Evolutionary conservation across 805 yeast genomes (phyloP).

Genomic region (Yamadazyma akitaensis): DNA sequence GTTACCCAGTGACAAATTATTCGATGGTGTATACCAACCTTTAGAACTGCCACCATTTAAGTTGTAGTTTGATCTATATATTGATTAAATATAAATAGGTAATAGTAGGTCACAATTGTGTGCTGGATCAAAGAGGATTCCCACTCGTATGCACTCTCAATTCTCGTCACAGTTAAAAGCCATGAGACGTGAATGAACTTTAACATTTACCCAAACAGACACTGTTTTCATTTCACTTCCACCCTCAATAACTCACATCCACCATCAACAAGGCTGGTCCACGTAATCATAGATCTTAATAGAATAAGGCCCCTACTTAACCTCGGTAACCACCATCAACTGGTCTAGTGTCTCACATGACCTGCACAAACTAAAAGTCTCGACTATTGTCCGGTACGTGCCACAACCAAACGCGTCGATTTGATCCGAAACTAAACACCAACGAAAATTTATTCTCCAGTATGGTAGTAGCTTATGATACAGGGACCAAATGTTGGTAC

Average conservation of each 20-base stretch:
- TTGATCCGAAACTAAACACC: slow-evolving; percentile 8
- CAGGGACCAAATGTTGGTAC: slow-evolving; percentile 73
- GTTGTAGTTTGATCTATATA: slow-evolving; percentile 10
- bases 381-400: not conserved
- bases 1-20: slow-evolving; percentile 56
- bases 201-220: too few relatives aligned
- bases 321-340: not conserved
- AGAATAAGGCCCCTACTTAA: not conserved
- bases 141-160: too few relatives aligned
- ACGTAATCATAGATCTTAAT: too few relatives aligned
- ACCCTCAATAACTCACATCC: too few relatives aligned
- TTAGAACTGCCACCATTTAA: slow-evolving; percentile 52
- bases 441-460: slow-evolving; percentile 2
- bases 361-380: not conserved
- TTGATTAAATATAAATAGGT: not conserved
- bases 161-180: too few relatives aligned
- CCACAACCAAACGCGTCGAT: slow-evolving; percentile 7
- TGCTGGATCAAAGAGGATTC: too few relatives aligned
- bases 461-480: slow-evolving; percentile 20
- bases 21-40: slow-evolving; percentile 53
- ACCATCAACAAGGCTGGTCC: too few relatives aligned
- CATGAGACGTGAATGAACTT: too few relatives aligned
- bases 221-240: too few relatives aligned
- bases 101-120: not conserved
- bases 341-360: not conserved